Evolutionary conservation across 176 grass and related monocot genomes (phyloP).

Genomic region (Oryza glaberrima): DNA sequence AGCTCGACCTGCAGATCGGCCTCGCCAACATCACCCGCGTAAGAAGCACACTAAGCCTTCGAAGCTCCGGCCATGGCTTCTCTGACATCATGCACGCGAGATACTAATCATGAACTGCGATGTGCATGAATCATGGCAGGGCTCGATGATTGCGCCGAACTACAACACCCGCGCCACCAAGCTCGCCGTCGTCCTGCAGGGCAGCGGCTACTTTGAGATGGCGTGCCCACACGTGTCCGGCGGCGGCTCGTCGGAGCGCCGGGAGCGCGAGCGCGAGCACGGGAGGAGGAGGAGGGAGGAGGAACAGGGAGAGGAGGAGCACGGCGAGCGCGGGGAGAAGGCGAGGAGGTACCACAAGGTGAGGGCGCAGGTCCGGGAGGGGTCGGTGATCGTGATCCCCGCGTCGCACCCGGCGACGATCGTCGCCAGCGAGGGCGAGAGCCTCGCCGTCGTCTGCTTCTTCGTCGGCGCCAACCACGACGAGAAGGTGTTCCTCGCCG

Average conservation of each 20-base stretch:
- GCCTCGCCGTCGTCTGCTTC: conserved; percentile 59
- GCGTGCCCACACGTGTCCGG: conserved; percentile 54
- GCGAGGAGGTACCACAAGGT: conserved; percentile 37
- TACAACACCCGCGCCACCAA: conserved; percentile 61
- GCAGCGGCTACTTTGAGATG: conserved; percentile 72
- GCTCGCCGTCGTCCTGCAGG: conserved; percentile 54
- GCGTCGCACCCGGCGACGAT: conserved; percentile 47
- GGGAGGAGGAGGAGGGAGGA: conserved; percentile 12
- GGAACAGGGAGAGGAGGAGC: neutral
- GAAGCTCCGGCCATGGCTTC: neutral
- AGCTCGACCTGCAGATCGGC: conserved; percentile 53
- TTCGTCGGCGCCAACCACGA: conserved; percentile 42
- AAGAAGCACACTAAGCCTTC: neutral
- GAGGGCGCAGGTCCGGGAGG: conserved; percentile 32
- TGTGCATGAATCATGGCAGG: conserved; percentile 40
- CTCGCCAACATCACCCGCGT: conserved; percentile 68
- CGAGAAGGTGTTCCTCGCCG: conserved; percentile 53
- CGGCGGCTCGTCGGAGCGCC: neutral
- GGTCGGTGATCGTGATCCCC: conserved; percentile 57
- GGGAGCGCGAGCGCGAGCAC: neutral
- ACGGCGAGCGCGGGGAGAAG: neutral
- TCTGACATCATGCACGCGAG: neutral
- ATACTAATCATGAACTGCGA: neutral
- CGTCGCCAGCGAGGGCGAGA: conserved; percentile 47
- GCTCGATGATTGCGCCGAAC: conserved; percentile 71